Percentiles rank a stretch among this genome's conserved stretches.
Evolutionary conservation across 352 stramenopile species (phyloP).

Genomic region (Blastocystis hominis): DNA sequence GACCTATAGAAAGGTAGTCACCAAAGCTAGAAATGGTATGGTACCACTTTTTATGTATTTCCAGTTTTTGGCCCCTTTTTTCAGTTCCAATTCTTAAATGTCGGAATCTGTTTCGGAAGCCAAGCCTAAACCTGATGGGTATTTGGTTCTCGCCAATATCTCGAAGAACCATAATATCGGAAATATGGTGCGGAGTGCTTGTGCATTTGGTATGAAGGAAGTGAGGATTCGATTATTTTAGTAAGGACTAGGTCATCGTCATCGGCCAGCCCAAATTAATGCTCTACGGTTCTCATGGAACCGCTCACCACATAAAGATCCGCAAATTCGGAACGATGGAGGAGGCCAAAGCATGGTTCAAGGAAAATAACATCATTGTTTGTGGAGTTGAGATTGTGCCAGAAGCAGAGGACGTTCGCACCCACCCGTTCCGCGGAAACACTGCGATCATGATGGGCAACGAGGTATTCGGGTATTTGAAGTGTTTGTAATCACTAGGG

Average conservation of each 20-base stretch:
- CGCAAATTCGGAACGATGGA: conserved; percentile 59
- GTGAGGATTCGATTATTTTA: conserved; percentile 65
- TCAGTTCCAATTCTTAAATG: no score
- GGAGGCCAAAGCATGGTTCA: conserved; percentile 56
- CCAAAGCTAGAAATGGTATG: no score
- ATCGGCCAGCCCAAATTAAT: conserved; percentile 60
- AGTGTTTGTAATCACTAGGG: conserved; percentile 63
- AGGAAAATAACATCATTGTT: conserved; percentile 68
- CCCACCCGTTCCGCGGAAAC: conserved; percentile 69
- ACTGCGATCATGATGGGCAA: conserved; percentile 88
- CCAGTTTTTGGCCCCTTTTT: no score
- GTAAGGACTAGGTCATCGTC: conserved; percentile 61
- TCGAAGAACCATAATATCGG: conserved; percentile 79
- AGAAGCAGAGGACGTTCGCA: conserved; percentile 69
- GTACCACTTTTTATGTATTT: no score
- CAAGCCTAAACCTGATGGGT: conserved; percentile 60
- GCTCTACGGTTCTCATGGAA: conserved; percentile 62
- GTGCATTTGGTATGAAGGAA: conserved; percentile 71
- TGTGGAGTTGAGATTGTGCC: conserved; percentile 84
- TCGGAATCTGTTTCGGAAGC: no score
- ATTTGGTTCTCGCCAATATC: conserved; percentile 76
- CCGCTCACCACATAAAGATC: conserved; percentile 59
- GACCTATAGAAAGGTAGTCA: neutral
- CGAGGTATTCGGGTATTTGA: conserved; percentile 66
- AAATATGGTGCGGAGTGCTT: conserved; percentile 74